Evolutionary conservation across 2,329 filamentous ascomycete species (phyloP).

Genomic region (Sporothrix inflata): DNA sequence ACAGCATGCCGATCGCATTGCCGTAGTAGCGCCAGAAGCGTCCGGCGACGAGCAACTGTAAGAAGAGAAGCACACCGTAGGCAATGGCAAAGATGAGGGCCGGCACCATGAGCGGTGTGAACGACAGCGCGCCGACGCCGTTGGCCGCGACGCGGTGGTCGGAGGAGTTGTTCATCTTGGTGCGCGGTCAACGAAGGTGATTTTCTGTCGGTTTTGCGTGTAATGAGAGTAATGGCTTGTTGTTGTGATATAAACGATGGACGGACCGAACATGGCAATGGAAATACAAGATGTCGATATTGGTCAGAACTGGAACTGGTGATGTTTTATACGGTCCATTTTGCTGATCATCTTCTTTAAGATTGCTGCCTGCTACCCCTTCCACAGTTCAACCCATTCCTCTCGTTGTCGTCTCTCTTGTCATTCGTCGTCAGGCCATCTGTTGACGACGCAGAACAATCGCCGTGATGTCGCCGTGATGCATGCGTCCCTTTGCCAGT

Average conservation of each 20-base stretch:
- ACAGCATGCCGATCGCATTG: conserved; percentile 34
- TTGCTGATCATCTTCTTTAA: background rate
- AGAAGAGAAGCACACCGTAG: conserved; percentile 21
- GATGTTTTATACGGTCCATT: background rate
- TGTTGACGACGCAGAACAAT: background rate
- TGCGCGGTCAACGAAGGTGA: no score
- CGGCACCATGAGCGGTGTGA: conserved; percentile 30
- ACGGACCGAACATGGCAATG: background rate
- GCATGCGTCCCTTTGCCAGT: background rate
- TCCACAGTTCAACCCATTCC: background rate
- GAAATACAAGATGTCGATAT: background rate
- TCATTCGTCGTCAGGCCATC: background rate
- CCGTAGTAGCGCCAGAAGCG: conserved; percentile 33
- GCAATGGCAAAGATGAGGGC: conserved; percentile 28
- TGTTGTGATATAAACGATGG: background rate
- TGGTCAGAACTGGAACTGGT: background rate
- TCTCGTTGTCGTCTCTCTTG: background rate
- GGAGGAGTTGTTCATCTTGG: background rate
- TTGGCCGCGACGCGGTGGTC: conserved; percentile 18
- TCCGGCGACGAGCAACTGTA: conserved; percentile 23
- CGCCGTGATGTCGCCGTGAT: conserved; percentile 10
- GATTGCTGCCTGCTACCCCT: background rate
- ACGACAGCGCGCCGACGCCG: conserved; percentile 31
- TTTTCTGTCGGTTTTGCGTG: background rate
- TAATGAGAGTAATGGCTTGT: background rate